Evolutionary conservation across 352 stramenopile species (phyloP).

Genomic region (Globisporangium yorkense): DNA sequence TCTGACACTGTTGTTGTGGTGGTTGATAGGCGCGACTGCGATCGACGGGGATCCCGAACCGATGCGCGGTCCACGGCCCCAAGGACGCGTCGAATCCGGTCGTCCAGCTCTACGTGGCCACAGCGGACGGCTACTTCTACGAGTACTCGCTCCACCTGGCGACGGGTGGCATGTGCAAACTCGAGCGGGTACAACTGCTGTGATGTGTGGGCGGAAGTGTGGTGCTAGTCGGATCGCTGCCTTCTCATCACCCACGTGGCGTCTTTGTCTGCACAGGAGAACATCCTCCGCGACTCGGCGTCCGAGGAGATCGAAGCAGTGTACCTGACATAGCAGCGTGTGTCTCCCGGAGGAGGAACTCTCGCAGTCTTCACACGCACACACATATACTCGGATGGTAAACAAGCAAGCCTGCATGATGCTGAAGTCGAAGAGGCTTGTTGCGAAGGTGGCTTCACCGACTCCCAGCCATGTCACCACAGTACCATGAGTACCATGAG

Average conservation of each 20-base stretch:
- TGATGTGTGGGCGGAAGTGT: no score
- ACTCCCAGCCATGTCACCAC: no score
- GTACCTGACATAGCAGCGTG: constrained; percentile 56
- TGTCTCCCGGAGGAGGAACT: background rate
- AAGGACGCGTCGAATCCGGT: constrained; percentile 39
- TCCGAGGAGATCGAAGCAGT: constrained; percentile 83
- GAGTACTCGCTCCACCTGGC: constrained; percentile 78
- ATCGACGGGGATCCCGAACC: constrained; percentile 61
- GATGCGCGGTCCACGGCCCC: constrained; percentile 76
- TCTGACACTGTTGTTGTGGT: background rate
- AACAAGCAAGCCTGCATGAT: no score
- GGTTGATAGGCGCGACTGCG: constrained; percentile 55
- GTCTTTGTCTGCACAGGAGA: constrained; percentile 41
- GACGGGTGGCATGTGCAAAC: constrained; percentile 72
- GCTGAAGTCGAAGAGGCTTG: no score
- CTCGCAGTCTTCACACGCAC: background rate
- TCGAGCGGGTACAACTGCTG: constrained; percentile 42
- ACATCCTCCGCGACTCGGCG: constrained; percentile 72
- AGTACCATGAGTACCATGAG: no score
- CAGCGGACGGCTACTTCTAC: constrained; percentile 80
- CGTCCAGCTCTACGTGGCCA: constrained; percentile 76
- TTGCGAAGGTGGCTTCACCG: no score
- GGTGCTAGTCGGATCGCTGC: no score
- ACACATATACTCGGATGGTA: background rate
- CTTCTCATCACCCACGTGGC: background rate